Evolutionary conservation across 1,284 basidiomycete species (phyloP), one percentile per base, ranked within the genome.

Genomic region (Ceratobasidium theobromae): DNA sequence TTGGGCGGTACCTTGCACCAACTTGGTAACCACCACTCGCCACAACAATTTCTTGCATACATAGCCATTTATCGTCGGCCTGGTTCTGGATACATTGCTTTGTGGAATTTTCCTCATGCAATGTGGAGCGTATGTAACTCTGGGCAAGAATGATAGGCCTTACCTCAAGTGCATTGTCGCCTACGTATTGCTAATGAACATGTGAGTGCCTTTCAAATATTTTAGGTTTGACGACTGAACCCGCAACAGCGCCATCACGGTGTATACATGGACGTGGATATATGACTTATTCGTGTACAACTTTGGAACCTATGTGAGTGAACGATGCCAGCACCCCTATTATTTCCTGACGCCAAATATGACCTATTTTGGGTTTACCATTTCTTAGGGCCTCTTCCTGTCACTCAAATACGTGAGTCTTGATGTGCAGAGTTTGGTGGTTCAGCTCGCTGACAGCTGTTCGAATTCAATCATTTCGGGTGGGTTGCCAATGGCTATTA

Each of bases 211-310:
- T 32, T 52, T 52, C 43, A 45, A 6, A 9, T 11, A 5, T 21
- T 33, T 33, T 52, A 3, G 3, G 6, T 32, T 32, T 52, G 9
- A n/a, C 16, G 48, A 30, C 48, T 27, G 27, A 30, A 23, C 16
- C 23, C 16, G 14, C 33, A 14, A 3, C 25, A 52, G 49, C 4
- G 49, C 25, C 5, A 52, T 52, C 30, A 32, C 49, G 2, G 49
- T 52, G 16, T 52, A 52, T 28, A 52, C 49, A 11, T 52, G 49
- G 49, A 32, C 49, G 16, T 52, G 49, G 49, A 52, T 52, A 32
- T 52, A 52, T 28, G 49, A 52, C n/a, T 52, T 52, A 28, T 52
- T 52, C 28, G 49, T 52, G 11, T 30, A 52, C 49, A 52, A 52
- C 49, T 52, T 52, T 32, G 49, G 49, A 6, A 30, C 14, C 25